phyloP scores from a whole-genome alignment of 2,329 filamentous ascomycete species.

The Hysterium pulicare region DNA sequence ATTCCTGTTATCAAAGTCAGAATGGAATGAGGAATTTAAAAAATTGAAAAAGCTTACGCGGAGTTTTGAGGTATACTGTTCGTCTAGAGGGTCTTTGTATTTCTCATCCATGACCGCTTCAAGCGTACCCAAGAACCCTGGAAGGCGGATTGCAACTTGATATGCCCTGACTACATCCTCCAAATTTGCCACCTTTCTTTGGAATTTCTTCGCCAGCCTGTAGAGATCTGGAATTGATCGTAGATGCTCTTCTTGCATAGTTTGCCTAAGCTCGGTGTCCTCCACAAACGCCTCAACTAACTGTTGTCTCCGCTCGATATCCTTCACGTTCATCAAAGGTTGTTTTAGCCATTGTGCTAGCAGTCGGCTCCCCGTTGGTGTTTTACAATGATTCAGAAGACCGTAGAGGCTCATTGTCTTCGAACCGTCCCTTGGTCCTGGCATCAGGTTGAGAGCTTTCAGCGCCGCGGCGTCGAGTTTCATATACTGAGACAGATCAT shows the following conservation, averaged over 20 bases:
- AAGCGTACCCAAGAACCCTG: slow-evolving; percentile 82
- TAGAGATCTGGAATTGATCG: slow-evolving; percentile 92
- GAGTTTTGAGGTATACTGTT: slow-evolving; percentile 81
- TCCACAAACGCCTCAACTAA: slow-evolving; percentile 92
- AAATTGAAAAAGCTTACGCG: slow-evolving; percentile 35
- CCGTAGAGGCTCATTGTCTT: slow-evolving; percentile 98
- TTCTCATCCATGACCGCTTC: slow-evolving; percentile 94
- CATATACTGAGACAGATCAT: slow-evolving; percentile 96
- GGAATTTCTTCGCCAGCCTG: slow-evolving; percentile 89
- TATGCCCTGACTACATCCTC: slow-evolving; percentile 96
- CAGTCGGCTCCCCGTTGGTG: slow-evolving; percentile 82
- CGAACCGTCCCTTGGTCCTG: slow-evolving; percentile 86
- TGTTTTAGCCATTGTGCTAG: slow-evolving; percentile 97
- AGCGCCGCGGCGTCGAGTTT: slow-evolving; percentile 93
- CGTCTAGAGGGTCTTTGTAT: slow-evolving; percentile 82
- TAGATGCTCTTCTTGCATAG: slow-evolving; percentile 94
- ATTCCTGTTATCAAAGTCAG: slow-evolving; percentile 41
- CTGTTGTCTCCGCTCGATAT: slow-evolving; percentile 89
- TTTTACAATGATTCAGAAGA: slow-evolving; percentile 95
- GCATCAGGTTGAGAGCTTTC: slow-evolving; percentile 95
- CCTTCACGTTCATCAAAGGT: slow-evolving; percentile 83
- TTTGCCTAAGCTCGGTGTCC: slow-evolving; percentile 90
- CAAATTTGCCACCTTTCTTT: slow-evolving; percentile 82
- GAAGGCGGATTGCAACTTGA: slow-evolving; percentile 87
- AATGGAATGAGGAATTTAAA: slow-evolving; percentile 4